Conservation (phyloP, 148 eudicot genomes). For the Pharnaceum exiguum region DNA sequence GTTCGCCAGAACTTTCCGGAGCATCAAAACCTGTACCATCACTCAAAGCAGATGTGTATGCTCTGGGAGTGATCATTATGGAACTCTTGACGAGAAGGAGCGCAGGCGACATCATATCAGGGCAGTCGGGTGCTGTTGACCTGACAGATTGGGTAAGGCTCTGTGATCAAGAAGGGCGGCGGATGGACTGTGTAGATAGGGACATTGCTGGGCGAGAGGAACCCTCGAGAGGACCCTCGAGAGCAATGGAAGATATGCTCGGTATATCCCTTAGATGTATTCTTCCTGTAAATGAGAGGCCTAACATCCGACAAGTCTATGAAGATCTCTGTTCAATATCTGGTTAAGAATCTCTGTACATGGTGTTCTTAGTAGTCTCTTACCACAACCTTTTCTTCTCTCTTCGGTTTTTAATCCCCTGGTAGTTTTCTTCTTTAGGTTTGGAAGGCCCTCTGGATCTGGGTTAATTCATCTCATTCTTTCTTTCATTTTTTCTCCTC, state of each 20-base stretch:
- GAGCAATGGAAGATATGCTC: constrained; percentile 78
- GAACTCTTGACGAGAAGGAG: constrained; percentile 88
- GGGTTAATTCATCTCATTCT: constrained; percentile 53
- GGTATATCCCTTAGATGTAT: constrained; percentile 76
- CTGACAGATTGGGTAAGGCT: constrained; percentile 92
- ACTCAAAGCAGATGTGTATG: constrained; percentile 77
- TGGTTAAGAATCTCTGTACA: constrained; percentile 61
- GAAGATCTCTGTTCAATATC: constrained; percentile 65
- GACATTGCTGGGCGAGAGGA: constrained; percentile 72
- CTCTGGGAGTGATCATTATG: constrained; percentile 90
- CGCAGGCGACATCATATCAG: constrained; percentile 95
- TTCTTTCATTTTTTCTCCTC: constrained; percentile 32
- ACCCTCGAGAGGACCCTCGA: constrained; percentile 53
- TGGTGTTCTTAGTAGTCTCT: constrained; percentile 27
- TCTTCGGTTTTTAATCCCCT: constrained; percentile 16
- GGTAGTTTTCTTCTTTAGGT: constrained; percentile 27
- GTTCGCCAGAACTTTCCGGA: constrained; percentile 78
- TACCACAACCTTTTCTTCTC: constrained; percentile 23
- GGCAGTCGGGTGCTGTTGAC: constrained; percentile 91
- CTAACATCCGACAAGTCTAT: constrained; percentile 68
- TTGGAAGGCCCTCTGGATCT: constrained; percentile 42
- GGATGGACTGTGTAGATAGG: constrained; percentile 81
- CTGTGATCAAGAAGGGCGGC: constrained; percentile 80
- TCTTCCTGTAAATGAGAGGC: constrained; percentile 89
- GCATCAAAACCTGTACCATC: constrained; percentile 64